A percentile compares a stretch with the other conserved stretches of the same genome.
These are phyloP conservation scores for Paraphaeosphaeria sporulosa DNA, from an alignment of 2,329 filamentous ascomycete species.

Conservation along the genomic window DNA sequence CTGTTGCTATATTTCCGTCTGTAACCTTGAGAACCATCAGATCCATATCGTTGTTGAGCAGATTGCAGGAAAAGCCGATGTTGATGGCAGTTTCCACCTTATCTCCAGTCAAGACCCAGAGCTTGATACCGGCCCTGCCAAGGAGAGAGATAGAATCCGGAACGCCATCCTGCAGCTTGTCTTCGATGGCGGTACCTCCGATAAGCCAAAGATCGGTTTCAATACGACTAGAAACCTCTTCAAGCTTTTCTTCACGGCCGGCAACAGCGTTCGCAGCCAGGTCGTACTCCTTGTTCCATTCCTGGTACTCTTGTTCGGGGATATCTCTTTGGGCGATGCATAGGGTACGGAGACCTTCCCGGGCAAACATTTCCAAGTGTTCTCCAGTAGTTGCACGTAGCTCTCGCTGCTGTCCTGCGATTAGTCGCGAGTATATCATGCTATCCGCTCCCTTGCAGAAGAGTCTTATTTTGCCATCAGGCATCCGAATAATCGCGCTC, in stretches of 20 bases:
- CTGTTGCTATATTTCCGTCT: conserved; percentile 70
- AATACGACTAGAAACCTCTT: conserved; percentile 86
- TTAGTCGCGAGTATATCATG: conserved; percentile 92
- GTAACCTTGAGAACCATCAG: conserved; percentile 87
- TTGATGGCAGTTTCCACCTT: conserved; percentile 99
- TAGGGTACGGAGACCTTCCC: conserved; percentile 91
- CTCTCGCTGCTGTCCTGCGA: conserved; percentile 83
- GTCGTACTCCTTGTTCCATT: conserved; percentile 88
- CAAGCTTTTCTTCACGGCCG: conserved; percentile 90
- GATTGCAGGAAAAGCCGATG: conserved; percentile 98
- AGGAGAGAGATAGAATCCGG: conserved; percentile 94
- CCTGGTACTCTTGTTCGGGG: conserved; percentile 80
- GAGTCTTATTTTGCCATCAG: conserved; percentile 84
- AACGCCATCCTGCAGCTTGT: conserved; percentile 94
- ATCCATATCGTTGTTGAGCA: conserved; percentile 98
- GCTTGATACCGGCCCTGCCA: conserved; percentile 92
- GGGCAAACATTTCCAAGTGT: conserved; percentile 95
- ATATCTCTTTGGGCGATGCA: conserved; percentile 89
- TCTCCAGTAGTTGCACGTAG: conserved; percentile 85
- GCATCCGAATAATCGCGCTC: conserved; percentile 97
- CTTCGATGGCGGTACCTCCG: conserved; percentile 96
- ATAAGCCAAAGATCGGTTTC: conserved; percentile 88
- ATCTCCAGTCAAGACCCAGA: conserved; percentile 98
- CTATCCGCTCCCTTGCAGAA: conserved; percentile 99
- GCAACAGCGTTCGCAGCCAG: conserved; percentile 82